Evolutionary conservation across 1,139 yeast species (phyloP).

Genomic region (Yamadazyma buinensis): DNA sequence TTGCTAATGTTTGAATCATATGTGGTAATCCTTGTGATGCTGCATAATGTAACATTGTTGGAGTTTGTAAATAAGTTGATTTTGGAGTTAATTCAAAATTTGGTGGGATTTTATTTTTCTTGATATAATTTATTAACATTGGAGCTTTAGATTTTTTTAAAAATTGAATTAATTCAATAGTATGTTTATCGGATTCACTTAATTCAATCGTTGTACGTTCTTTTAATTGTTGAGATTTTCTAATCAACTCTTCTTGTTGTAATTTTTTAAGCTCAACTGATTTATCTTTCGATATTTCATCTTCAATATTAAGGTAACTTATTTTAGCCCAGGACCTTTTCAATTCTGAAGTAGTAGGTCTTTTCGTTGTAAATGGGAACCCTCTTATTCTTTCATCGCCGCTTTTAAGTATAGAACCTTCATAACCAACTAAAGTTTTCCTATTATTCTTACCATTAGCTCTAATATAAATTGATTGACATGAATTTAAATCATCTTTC

Average conservation of each 20-base stretch:
- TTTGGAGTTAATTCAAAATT: slow-evolving; percentile 51
- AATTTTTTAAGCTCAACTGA: slow-evolving; percentile 20
- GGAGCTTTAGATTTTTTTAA: slow-evolving; percentile 81
- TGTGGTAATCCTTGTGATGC: slow-evolving; percentile 64
- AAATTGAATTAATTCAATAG: slow-evolving; percentile 54
- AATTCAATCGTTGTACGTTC: slow-evolving; percentile 18
- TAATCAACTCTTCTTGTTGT: slow-evolving; percentile 21
- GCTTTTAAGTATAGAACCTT: slow-evolving; percentile 44
- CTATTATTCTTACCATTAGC: slow-evolving; percentile 76
- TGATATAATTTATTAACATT: slow-evolving; percentile 57
- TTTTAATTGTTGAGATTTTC: slow-evolving; percentile 17
- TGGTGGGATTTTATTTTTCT: slow-evolving; percentile 53
- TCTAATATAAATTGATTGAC: slow-evolving; percentile 72
- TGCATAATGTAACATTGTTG: slow-evolving; percentile 80
- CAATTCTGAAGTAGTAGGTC: slow-evolving; percentile 83
- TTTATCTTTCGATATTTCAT: slow-evolving; percentile 49
- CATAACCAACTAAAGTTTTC: slow-evolving; percentile 65
- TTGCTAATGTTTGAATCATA: slow-evolving; percentile 64
- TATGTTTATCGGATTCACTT: slow-evolving; percentile 41
- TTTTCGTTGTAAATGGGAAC: slow-evolving; percentile 84
- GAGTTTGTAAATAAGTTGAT: slow-evolving; percentile 49
- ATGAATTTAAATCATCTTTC: slow-evolving; percentile 54
- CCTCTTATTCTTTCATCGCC: slow-evolving; percentile 58
- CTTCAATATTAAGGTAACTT: slow-evolving; percentile 53
- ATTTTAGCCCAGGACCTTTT: slow-evolving; percentile 82